phyloP scores from a whole-genome alignment of 257 asterid genomes.

The Scutellaria minor region DNA sequence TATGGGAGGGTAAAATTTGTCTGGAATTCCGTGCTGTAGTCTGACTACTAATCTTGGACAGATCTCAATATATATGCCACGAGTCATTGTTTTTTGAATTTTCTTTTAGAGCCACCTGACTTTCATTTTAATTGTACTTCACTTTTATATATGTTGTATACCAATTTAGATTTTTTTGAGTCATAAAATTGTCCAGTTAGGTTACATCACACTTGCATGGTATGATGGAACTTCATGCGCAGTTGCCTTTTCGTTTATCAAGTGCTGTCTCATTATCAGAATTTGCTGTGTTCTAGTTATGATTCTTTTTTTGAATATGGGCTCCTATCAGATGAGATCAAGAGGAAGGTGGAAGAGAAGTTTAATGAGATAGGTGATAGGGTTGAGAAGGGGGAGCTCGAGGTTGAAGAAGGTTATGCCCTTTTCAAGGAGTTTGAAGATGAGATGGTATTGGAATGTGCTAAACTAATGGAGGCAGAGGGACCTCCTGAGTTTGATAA shows the following conservation, averaged over 20 bases:
- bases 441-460: conserved; percentile 74
- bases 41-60: neutral
- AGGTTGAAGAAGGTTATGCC: conserved; percentile 77
- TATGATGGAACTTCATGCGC: conserved; percentile 22
- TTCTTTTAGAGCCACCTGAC: conserved; percentile 4
- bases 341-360: conserved; percentile 74
- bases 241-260: conserved; percentile 9
- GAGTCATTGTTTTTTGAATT: conserved; percentile 9
- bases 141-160: neutral
- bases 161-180: conserved; percentile 17
- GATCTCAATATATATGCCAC: neutral
- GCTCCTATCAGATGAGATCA: conserved; percentile 61
- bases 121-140: neutral
- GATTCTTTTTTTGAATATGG: neutral
- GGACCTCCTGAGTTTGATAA: conserved; percentile 53
- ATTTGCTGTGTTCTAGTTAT: conserved; percentile 3
- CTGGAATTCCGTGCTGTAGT: neutral
- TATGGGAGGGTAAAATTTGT: conserved; percentile 17
- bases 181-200: conserved; percentile 14
- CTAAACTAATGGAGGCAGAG: conserved; percentile 65
- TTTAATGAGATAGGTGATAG: conserved; percentile 78
- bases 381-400: conserved; percentile 79
- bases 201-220: neutral
- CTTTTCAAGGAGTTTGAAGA: conserved; percentile 90
- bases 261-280: conserved; percentile 1